Conservation (phyloP, 371 early-diverging fungal species). For the Haplosporangium sp. region DNA sequence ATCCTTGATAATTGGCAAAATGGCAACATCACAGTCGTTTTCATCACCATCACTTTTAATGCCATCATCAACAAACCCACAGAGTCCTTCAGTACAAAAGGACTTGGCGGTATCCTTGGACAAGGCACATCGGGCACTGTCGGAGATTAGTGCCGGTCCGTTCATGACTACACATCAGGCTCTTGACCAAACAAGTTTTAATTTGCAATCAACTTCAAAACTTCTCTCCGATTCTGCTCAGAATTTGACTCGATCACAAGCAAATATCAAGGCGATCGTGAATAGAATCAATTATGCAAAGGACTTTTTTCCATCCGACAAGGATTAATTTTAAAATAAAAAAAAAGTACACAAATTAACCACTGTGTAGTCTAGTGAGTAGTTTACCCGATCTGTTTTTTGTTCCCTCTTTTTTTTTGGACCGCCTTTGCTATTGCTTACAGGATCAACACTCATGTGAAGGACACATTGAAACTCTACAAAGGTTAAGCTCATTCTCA, state of each 20-base stretch:
- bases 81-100: background rate
- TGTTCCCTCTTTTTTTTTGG: background rate
- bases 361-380: background rate
- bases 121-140: slow-evolving; percentile 27
- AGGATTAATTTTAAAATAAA: background rate
- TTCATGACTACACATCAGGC: slow-evolving; percentile 25
- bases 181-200: slow-evolving; percentile 17
- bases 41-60: background rate
- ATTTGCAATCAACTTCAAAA: slow-evolving; percentile 26
- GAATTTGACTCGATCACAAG: slow-evolving; percentile 13
- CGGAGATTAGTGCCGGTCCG: slow-evolving; percentile 18
- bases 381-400: background rate
- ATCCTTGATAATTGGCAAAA: background rate
- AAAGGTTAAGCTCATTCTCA: too few relatives aligned
- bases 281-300: slow-evolving; percentile 23
- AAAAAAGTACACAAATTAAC: background rate
- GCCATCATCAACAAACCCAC: background rate
- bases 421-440: too few relatives aligned
- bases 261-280: slow-evolving; percentile 21
- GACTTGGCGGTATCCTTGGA: slow-evolving; percentile 18
- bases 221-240: slow-evolving; percentile 26
- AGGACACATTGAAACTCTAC: too few relatives aligned
- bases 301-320: slow-evolving; percentile 27
- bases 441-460: too few relatives aligned
- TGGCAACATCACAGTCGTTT: background rate